Percentiles rank a stretch among this genome's conserved stretches.
phyloP scores from a whole-genome alignment of 2,329 filamentous ascomycete genomes.

The Sporothrix humicola region DNA sequence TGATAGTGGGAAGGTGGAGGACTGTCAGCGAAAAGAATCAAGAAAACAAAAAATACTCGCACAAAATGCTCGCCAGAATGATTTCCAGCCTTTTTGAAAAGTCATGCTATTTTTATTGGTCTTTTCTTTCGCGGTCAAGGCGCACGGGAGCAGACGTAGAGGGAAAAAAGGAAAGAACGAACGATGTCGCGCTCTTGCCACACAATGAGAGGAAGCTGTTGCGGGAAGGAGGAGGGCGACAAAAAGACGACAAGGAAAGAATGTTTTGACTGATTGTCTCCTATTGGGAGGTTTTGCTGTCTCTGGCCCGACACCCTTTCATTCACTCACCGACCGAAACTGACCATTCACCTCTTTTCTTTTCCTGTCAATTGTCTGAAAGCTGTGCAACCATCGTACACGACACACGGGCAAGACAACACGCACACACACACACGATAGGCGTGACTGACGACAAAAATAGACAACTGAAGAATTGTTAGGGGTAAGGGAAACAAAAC shows the following conservation, averaged over 20 bases:
- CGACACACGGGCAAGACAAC: background rate
- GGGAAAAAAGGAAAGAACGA: background rate
- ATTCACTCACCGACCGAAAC: background rate
- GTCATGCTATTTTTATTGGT: background rate
- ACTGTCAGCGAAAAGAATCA: background rate
- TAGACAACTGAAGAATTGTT: background rate
- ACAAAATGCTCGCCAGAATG: too few species aligned
- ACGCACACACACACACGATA: background rate
- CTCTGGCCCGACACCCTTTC: background rate
- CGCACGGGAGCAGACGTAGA: too few species aligned
- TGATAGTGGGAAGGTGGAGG: conserved; percentile 32
- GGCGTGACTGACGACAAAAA: background rate
- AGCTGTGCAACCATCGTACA: conserved; percentile 13
- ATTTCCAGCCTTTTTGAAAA: background rate
- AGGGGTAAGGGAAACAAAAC: background rate
- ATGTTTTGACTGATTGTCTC: background rate
- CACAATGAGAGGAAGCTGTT: background rate
- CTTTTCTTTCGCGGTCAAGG: background rate
- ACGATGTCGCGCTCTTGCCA: background rate
- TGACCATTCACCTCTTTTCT: background rate
- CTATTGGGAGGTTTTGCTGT: background rate
- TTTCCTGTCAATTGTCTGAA: background rate
- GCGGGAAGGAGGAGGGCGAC: background rate
- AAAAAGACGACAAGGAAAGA: background rate
- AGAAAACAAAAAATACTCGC: too few species aligned